phyloP scores from a whole-genome alignment of 1,284 basidiomycete species.

The Moesziomyces antarcticus region DNA sequence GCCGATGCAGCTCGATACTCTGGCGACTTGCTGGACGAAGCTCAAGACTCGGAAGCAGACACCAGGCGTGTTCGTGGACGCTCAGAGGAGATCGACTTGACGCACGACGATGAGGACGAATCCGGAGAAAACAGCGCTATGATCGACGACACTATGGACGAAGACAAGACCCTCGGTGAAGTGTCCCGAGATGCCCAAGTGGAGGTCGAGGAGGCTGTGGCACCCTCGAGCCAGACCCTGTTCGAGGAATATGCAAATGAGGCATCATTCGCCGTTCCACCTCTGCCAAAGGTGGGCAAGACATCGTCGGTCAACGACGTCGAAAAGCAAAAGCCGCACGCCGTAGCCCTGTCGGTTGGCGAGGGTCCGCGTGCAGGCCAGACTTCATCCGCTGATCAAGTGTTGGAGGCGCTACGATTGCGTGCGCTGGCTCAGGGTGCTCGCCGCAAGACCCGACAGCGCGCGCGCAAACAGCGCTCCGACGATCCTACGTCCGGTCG shows the following conservation, averaged over 20 bases:
- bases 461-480: slow-evolving; percentile 35
- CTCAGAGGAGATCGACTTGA: slow-evolving; percentile 17
- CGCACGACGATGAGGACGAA: background rate
- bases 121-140: background rate
- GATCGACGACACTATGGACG: slow-evolving; percentile 13
- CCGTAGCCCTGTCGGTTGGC: background rate
- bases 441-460: slow-evolving; percentile 26
- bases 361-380: slow-evolving; percentile 1
- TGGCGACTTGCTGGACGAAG: background rate
- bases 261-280: background rate
- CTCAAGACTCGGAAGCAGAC: background rate
- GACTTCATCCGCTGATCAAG: slow-evolving; percentile 34
- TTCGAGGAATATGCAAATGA: slow-evolving; percentile 29
- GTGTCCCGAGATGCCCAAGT: background rate
- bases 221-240: slow-evolving; percentile 39
- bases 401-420: slow-evolving; percentile 35
- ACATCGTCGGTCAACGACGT: background rate
- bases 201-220: slow-evolving; percentile 7
- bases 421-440: slow-evolving; percentile 25
- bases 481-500: slow-evolving; percentile 8
- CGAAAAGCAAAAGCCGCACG: background rate
- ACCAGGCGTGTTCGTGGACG: slow-evolving; percentile 5
- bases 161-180: slow-evolving; percentile 33
- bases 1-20: slow-evolving; percentile 22
- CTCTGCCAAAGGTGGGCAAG: background rate